Evolutionary conservation across 176 grass and related monocot genomes (phyloP), one percentile per base, ranked within the genome.

Genomic region (Calamus simplicifolius): DNA sequence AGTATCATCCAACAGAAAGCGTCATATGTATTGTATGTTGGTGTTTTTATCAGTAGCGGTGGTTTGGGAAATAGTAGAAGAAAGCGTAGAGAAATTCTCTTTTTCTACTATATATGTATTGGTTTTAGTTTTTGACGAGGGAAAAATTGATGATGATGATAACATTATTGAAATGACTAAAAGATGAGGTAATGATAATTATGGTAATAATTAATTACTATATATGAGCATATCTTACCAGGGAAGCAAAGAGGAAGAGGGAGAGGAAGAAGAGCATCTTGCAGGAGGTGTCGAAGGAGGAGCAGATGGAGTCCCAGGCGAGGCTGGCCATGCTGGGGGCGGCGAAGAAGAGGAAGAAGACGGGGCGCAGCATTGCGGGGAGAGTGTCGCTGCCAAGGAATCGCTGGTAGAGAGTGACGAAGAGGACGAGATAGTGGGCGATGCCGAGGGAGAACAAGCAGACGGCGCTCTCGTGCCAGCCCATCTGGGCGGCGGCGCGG

Each of bases 251-350:
- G 26, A 95, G 90, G 76, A 95, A 95, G 58, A 95, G 76, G 0
- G 90, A 95, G 50, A 95, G 79, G 76, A 89, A 95, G 82, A 95
- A 89, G 69, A 89, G 61, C 85, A 95, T 95, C 72, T 89, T 95
- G 89, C 85, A 95, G 38, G 78, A 70, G 27, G 72, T 89, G 69
- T 85, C 82, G 66, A 95, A 95, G 43, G 78, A 66, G 16, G 66
- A 0, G 0, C 79, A 18, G 27, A 95, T 89, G 73, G 85, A 75
- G 66, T 51, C 63, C 90, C 82, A 95, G 1, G 90, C 82, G 30
- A 95, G 78, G 61, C 85, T 72, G 35, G 90, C 90, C 79, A 89
- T 81, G 85, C 90, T 95, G 0, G 90, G 90, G 3, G 90, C 73
- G 0, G 90, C 90, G 54, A 95, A 89, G 85, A 95, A 95, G 69